A percentile compares a stretch with the other conserved stretches of the same genome.
Conservation (phyloP, 306 rosid species). For the Prosopis cineraria region DNA sequence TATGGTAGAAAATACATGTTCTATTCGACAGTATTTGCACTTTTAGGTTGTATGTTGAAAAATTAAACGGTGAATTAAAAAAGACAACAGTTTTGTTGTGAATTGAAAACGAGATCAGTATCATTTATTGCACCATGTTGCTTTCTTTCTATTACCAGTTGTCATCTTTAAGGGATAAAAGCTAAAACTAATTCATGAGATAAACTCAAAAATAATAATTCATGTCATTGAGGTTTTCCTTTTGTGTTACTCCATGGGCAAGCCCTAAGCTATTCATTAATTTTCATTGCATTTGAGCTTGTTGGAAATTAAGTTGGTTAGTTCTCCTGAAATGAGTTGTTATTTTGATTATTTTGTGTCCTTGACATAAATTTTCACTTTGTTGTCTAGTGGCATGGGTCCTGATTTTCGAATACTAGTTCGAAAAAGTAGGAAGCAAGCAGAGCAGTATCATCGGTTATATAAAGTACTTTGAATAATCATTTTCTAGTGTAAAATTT, state of each 20-base stretch:
- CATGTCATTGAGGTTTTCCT: slow-evolving; percentile 3
- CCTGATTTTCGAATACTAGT: slow-evolving; percentile 95
- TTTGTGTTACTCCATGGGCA: background rate
- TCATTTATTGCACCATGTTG: background rate
- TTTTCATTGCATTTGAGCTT: too few species aligned
- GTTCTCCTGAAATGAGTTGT: background rate
- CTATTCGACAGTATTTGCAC: background rate
- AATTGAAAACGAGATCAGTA: background rate
- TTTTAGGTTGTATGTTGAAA: background rate
- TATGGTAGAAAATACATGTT: background rate
- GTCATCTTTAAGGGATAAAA: background rate
- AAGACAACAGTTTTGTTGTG: background rate
- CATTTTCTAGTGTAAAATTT: slow-evolving; percentile 4
- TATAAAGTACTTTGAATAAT: slow-evolving; percentile 58
- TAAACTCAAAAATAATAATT: background rate
- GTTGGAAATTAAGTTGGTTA: background rate
- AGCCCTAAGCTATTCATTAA: background rate
- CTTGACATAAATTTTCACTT: slow-evolving; percentile 29
- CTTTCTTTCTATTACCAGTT: background rate
- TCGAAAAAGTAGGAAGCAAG: slow-evolving; percentile 95
- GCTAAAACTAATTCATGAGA: background rate
- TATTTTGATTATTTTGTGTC: background rate
- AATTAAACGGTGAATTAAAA: background rate
- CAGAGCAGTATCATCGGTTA: slow-evolving; percentile 84
- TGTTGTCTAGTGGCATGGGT: slow-evolving; percentile 83